Evolutionary conservation across 139 green algal species (phyloP).

Genomic region (Closterium sp.): DNA sequence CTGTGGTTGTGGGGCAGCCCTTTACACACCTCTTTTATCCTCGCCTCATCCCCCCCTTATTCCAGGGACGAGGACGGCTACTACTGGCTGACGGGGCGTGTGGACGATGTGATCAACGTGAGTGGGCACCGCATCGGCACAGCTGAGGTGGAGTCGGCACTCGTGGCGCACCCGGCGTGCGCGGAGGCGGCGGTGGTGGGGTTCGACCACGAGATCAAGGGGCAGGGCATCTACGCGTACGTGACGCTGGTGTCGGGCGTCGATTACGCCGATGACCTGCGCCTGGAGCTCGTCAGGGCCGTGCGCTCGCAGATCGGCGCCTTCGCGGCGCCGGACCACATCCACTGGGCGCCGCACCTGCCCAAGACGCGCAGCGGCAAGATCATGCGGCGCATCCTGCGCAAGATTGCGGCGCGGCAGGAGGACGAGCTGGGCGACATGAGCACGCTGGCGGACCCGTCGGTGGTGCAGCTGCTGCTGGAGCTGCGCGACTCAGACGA

Average conservation of each 20-base stretch:
- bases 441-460: conserved; percentile 60
- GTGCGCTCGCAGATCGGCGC: conserved; percentile 55
- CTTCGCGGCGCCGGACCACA: conserved; percentile 87
- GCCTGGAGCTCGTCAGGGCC: conserved; percentile 63
- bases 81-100: conserved; percentile 79
- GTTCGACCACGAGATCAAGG: conserved; percentile 53
- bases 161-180: conserved; percentile 47
- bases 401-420: conserved; percentile 65
- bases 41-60: not conserved
- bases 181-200: conserved; percentile 48
- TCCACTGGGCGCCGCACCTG: conserved; percentile 77
- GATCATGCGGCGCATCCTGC: conserved; percentile 85
- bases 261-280: conserved; percentile 52
- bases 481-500: conserved; percentile 32
- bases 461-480: conserved; percentile 79
- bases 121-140: conserved; percentile 59
- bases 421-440: conserved; percentile 51
- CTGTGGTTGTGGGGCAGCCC: no score
- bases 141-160: conserved; percentile 59
- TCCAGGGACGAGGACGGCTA: conserved; percentile 63
- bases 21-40: no score
- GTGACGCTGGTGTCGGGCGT: conserved; percentile 44
- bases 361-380: conserved; percentile 70
- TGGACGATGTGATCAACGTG: conserved; percentile 94
- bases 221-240: conserved; percentile 55